Base-by-base conservation (phyloP, 257 asterid species). In the Schizonepeta tenuifolia region DNA sequence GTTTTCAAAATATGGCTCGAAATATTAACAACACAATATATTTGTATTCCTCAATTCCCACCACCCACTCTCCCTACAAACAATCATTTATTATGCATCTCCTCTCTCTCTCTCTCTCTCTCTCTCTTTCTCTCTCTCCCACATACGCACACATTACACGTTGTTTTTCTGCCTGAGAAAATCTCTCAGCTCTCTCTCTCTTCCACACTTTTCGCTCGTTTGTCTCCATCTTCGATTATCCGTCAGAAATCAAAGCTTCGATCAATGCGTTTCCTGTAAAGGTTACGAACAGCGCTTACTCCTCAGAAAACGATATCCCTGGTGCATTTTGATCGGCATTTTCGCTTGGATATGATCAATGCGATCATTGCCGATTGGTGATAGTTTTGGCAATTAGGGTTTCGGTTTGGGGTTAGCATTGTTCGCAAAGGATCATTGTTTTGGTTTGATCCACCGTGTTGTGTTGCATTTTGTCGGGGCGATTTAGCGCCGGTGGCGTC, bases 331-430 rank as follows among this genome's bases (percentile, higher is more conserved):
- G 51, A 26, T 71, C 59, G 71, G 49, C 35, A 7, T 18, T 70
- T 62, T 24, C 28, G 75, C 33, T 13, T 7, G 55, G 43, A 20
- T 40, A 54, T 51, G 57, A 67, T 75, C 75, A 67, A 75, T 82
- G 81, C 71, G 40, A 67, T 70, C 74, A 71, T 73, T 59, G 79
- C 62, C 67, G 71, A 69, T 79, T 77, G 76, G 17, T 43, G 67
- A 65, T 80, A 73, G 40, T 66, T 62, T 75, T 33, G 56, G 50
- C 67, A 73, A 66, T 87, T 84, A 83, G 83, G 91, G 84, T 78
- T 85, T 77, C 82, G 55, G 28, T 57, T 70, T 68, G 67, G 79
- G 77, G 73, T 51, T 68, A 75, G 18, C 69, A 13, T 67, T 61
- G 49, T 62, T 26, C 41, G 40, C 49, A 67, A 64, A 77, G 75